These are phyloP conservation scores for Hymenotorrendiella dingleyae DNA, from an alignment of 2,329 filamentous ascomycete genomes.

Conservation along the genomic window DNA sequence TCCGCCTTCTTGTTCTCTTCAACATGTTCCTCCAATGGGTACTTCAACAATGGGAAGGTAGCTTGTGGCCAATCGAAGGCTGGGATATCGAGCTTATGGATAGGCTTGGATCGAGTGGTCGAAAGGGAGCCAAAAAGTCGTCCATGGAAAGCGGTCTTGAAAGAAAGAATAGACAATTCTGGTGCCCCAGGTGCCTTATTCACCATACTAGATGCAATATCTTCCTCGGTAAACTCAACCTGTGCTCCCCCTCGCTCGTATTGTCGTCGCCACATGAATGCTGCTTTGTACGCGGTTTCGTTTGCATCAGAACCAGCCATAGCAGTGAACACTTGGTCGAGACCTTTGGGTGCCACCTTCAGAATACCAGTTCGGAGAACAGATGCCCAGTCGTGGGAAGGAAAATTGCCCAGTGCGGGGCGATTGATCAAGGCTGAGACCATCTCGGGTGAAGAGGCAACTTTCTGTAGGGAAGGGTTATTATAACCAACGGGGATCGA, in stretches of 20 bases:
- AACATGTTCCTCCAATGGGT: slow-evolving; percentile 65
- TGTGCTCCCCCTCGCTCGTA: slow-evolving; percentile 59
- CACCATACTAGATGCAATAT: slow-evolving; percentile 61
- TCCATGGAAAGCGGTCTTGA: slow-evolving; percentile 74
- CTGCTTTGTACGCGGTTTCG: slow-evolving; percentile 80
- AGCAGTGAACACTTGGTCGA: slow-evolving; percentile 76
- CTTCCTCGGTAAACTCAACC: slow-evolving; percentile 65
- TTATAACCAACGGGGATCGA: slow-evolving; percentile 82
- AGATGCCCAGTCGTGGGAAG: slow-evolving; percentile 66
- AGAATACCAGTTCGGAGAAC: slow-evolving; percentile 68
- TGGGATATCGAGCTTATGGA: slow-evolving; percentile 85
- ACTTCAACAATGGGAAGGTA: slow-evolving; percentile 71
- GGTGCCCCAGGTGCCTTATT: slow-evolving; percentile 70
- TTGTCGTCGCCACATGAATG: slow-evolving; percentile 75
- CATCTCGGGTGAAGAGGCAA: slow-evolving; percentile 66
- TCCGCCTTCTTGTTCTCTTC: slow-evolving; percentile 68
- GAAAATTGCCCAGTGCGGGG: slow-evolving; percentile 76
- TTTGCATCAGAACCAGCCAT: slow-evolving; percentile 78
- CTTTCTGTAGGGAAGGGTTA: slow-evolving; percentile 61
- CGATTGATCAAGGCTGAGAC: slow-evolving; percentile 69
- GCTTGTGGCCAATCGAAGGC: slow-evolving; percentile 83
- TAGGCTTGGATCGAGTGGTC: slow-evolving; percentile 75
- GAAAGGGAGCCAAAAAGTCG: slow-evolving; percentile 73
- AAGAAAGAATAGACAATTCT: slow-evolving; percentile 70
- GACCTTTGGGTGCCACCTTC: slow-evolving; percentile 65